phyloP scores from a whole-genome alignment of 345 rosid species.

The Salix arbutifolia region DNA sequence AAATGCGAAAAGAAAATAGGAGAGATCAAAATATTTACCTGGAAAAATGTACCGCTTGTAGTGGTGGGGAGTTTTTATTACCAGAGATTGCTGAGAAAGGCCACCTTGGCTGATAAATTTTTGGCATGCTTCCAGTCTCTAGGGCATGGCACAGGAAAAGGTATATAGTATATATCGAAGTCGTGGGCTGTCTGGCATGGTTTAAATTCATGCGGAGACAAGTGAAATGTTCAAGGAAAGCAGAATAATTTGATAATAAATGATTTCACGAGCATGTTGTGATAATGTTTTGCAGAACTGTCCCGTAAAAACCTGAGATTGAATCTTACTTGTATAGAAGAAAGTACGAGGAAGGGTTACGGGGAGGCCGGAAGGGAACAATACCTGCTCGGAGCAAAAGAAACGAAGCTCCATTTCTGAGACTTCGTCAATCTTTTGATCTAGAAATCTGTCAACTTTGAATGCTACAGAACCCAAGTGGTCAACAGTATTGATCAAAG shows the following conservation, averaged over 20 bases:
- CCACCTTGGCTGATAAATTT: slow-evolving; percentile 47
- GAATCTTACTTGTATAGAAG: neutral
- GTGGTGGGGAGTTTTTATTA: slow-evolving; percentile 43
- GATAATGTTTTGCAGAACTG: neutral
- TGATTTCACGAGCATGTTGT: slow-evolving; percentile 4
- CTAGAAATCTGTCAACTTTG: slow-evolving; percentile 50
- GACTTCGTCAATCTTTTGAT: slow-evolving; percentile 47
- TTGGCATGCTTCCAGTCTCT: slow-evolving; percentile 57
- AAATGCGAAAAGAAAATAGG: neutral
- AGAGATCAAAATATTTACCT: slow-evolving; percentile 37
- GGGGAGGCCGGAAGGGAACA: neutral
- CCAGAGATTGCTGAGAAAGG: slow-evolving; percentile 44
- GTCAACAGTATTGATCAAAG: slow-evolving; percentile 72
- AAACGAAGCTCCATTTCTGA: slow-evolving; percentile 48
- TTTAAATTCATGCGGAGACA: neutral
- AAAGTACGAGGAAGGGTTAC: neutral
- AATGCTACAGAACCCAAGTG: slow-evolving; percentile 82
- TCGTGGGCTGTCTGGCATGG: slow-evolving; percentile 1
- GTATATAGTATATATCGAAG: neutral
- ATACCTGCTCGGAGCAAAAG: slow-evolving; percentile 62
- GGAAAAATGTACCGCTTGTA: slow-evolving; percentile 65
- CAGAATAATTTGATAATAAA: neutral
- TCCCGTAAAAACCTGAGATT: neutral
- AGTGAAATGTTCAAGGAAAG: neutral
- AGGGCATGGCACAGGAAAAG: slow-evolving; percentile 7